phyloP scores from a whole-genome alignment of 371 early-diverging fungal species.

The Apophysomyces variabilis region DNA sequence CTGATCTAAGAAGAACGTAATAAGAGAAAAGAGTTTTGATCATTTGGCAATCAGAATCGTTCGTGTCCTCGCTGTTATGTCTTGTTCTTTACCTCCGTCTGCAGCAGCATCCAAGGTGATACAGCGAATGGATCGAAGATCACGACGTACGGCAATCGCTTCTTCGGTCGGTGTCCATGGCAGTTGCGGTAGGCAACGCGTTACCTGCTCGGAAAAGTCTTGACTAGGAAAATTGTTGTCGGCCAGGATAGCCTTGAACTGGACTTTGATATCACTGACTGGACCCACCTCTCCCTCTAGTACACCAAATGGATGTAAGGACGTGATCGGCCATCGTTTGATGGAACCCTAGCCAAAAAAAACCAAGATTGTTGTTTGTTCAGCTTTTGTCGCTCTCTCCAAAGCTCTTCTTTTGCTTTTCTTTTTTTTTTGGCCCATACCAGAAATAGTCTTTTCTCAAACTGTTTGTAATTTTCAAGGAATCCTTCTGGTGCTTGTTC shows the following conservation, averaged over 20 bases:
- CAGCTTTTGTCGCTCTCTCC: no score
- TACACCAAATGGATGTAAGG: conserved; percentile 76
- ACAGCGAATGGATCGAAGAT: conserved; percentile 69
- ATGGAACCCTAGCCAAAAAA: conserved; percentile 56
- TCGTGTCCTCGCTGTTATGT: background rate
- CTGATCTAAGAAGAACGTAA: conserved; percentile 57
- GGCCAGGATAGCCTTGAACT: conserved; percentile 71
- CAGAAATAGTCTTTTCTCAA: conserved; percentile 59
- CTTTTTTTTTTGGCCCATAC: conserved; percentile 16
- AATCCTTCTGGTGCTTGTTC: conserved; percentile 72
- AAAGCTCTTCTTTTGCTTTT: no score
- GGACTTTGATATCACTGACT: conserved; percentile 66
- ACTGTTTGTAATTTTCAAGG: conserved; percentile 61
- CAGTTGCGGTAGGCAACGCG: conserved; percentile 56
- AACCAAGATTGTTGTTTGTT: conserved; percentile 9
- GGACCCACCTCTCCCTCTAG: conserved; percentile 67
- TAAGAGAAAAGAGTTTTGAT: no score
- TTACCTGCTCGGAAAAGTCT: conserved; percentile 59
- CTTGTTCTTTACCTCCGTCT: conserved; percentile 69
- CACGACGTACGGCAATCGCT: conserved; percentile 62
- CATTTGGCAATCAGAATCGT: background rate
- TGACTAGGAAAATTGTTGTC: conserved; percentile 60
- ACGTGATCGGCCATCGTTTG: conserved; percentile 73
- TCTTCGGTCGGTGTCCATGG: conserved; percentile 72
- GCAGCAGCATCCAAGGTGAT: conserved; percentile 90